Base-by-base conservation (phyloP, 2,329 filamentous ascomycete genomes). In the Leptographium wingfieldii region DNA sequence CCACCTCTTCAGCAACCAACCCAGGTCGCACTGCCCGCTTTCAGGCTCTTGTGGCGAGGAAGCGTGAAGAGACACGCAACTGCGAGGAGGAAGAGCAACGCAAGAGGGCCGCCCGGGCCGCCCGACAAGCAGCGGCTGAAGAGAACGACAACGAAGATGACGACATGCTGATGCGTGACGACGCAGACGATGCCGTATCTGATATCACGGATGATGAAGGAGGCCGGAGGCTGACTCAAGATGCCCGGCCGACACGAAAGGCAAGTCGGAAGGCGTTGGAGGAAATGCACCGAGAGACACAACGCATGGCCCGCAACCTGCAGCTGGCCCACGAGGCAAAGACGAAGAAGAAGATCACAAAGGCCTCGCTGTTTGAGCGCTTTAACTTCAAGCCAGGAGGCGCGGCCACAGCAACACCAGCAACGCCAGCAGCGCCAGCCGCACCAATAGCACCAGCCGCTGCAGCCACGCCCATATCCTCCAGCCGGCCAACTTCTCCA, bases 251-350 rank as follows among this genome's bases (percentile, higher is more conserved):
- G 4, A 80, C 82, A 11, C 83, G 94, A 14, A 95, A 94, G 70
- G 92, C 94, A 0, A 92, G 92, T 75, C 97, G 92, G 75, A 96
- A 91, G 73, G 94, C 94, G 0, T 71, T 96, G 51, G 90, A 96
- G 69, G 92, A 97, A 66, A 96, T 99, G 87, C 87, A 88, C 67
- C 83, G 90, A 61, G 94, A 99, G 73, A 96, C 92, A 1, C 94
- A 99, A 74, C 84, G 94, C 35, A 83, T 99, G 74, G 86, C 83
- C 65, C 82, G 94, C 65, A 95, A 88, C 69, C 88, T 96, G 82
- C 92, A 97, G 71, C 80, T 99, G 56, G 84, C 88, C 1, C 92
- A 97, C 71, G 86, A 96, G 69, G 88, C 90, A 29, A 90, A 86
- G 73, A 95, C 90, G 1, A 92, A 88, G 72, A 97, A 94, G 77